Percentiles rank a stretch among this genome's conserved stretches.
Evolutionary conservation across 2,329 filamentous ascomycete species (phyloP).

Genomic region (Magnaporthiopsis rhizophila): DNA sequence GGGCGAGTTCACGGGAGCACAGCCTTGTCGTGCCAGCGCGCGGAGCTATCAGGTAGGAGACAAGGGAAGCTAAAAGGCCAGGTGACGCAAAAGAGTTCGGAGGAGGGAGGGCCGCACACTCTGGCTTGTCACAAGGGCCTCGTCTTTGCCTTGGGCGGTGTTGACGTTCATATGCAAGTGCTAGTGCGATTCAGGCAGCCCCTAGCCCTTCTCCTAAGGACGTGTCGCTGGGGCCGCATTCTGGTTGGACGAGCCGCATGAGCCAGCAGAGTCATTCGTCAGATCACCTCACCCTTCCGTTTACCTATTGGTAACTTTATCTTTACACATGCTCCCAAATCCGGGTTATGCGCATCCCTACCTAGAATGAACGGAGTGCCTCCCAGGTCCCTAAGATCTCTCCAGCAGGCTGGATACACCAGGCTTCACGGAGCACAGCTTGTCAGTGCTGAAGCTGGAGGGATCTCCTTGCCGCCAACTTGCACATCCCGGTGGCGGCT

Average conservation of each 20-base stretch:
- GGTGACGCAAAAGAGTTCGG: background rate
- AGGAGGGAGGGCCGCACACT: background rate
- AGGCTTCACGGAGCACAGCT: background rate
- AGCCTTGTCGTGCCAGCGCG: background rate
- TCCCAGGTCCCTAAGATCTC: background rate
- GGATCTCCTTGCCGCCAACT: too few relatives aligned
- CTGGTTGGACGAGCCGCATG: background rate
- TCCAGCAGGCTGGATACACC: background rate
- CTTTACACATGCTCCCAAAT: background rate
- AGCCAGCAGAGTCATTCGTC: background rate
- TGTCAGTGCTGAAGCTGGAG: background rate
- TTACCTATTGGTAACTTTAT: background rate
- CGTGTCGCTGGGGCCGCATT: background rate
- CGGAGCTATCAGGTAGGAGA: background rate
- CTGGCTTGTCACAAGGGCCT: background rate
- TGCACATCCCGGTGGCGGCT: too few relatives aligned
- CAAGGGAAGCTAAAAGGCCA: background rate
- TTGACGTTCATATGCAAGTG: background rate
- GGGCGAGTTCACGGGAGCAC: background rate
- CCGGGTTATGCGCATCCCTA: background rate
- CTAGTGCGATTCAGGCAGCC: background rate
- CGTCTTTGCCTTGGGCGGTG: background rate
- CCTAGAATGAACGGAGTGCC: background rate
- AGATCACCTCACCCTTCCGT: background rate
- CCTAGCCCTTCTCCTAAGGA: background rate